Conservation (phyloP, 2,329 filamentous ascomycete genomes). For the Phoma sp. region DNA sequence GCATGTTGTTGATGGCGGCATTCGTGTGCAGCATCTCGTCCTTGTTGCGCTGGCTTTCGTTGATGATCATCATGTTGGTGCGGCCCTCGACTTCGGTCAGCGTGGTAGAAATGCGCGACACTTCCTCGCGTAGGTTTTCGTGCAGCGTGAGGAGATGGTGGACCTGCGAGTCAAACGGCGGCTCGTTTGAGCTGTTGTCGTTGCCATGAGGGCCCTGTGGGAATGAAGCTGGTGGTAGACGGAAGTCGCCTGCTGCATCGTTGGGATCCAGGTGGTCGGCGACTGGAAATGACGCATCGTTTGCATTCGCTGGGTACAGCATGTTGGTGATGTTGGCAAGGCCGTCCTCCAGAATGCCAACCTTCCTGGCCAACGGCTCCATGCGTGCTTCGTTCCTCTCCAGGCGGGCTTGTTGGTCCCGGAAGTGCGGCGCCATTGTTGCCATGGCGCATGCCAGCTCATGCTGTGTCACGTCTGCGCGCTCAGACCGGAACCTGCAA, state of each 20-base stretch:
- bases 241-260: constrained; percentile 43
- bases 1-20: constrained; percentile 64
- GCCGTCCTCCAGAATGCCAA: constrained; percentile 55
- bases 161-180: constrained; percentile 57
- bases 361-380: constrained; percentile 52
- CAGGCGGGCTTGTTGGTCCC: constrained; percentile 52
- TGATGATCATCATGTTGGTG: constrained; percentile 68
- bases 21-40: constrained; percentile 69
- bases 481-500: constrained; percentile 51
- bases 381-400: constrained; percentile 55
- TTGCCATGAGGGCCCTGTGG: constrained; percentile 35
- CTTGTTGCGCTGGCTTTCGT: constrained; percentile 67
- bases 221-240: constrained; percentile 44
- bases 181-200: constrained; percentile 34
- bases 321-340: constrained; percentile 54
- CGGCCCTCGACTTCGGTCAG: constrained; percentile 67
- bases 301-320: constrained; percentile 46
- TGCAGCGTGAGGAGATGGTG: constrained; percentile 68
- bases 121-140: constrained; percentile 67
- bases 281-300: constrained; percentile 41
- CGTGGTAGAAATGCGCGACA: constrained; percentile 61
- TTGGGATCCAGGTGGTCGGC: constrained; percentile 45
- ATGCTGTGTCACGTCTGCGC: constrained; percentile 51
- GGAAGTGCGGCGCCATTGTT: constrained; percentile 55
- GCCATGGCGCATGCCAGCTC: constrained; percentile 54